Conservation (phyloP, 371 early-diverging fungal genomes). For the Mucor circinelloides region DNA sequence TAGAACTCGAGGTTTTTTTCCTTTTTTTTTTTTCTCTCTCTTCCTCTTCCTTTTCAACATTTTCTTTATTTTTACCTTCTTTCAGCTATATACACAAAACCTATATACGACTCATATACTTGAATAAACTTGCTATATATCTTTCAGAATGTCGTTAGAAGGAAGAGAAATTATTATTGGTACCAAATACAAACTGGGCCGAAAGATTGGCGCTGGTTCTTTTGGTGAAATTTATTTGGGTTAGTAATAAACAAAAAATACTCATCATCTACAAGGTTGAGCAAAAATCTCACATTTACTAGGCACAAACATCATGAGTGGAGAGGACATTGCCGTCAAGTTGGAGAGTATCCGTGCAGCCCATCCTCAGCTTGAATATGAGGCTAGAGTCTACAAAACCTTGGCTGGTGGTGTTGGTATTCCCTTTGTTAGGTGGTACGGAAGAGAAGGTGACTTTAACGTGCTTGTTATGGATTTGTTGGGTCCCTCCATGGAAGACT, state of each 20-base stretch:
- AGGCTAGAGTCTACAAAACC: constrained; percentile 93
- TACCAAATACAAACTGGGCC: constrained; percentile 91
- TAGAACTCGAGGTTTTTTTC: constrained; percentile 8
- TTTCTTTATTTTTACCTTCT: neutral
- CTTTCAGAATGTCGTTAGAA: constrained; percentile 43
- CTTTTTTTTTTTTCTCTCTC: neutral
- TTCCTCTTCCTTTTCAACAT: neutral
- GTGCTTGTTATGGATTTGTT: constrained; percentile 98
- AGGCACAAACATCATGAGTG: constrained; percentile 91
- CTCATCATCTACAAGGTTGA: neutral
- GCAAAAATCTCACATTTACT: constrained; percentile 1
- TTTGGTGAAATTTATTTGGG: constrained; percentile 99
- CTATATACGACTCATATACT: neutral
- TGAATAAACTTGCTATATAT: neutral
- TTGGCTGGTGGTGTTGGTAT: constrained; percentile 97
- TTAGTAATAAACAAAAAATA: constrained; percentile 27
- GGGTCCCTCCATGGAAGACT: constrained; percentile 98
- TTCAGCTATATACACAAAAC: neutral
- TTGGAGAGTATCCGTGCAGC: constrained; percentile 90
- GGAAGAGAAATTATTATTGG: constrained; percentile 61
- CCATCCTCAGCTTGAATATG: constrained; percentile 97
- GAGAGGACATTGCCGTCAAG: constrained; percentile 96
- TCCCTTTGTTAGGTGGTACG: constrained; percentile 94
- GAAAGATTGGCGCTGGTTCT: constrained; percentile 98
- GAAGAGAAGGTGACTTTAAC: constrained; percentile 91